Base-by-base conservation (phyloP, 108 stramenopile genomes). In the Fragilaria crotonensis region DNA sequence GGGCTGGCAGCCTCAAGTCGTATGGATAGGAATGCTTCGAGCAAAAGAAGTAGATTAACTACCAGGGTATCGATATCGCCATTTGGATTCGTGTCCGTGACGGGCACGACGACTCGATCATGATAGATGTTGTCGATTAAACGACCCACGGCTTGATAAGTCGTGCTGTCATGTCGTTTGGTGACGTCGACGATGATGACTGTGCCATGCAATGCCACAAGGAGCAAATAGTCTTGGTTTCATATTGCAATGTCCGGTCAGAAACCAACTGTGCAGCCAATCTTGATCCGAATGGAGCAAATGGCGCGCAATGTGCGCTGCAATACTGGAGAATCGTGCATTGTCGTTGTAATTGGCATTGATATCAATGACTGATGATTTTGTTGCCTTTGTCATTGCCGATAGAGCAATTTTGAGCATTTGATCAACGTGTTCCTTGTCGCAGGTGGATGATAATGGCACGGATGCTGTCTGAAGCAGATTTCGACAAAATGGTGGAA, bases 41-140 rank as follows among this genome's bases (percentile, higher is more conserved):
- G 5, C 9, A 54, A 27, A 30, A 21, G 26, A 54, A 54, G 25
- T 22, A 54, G n/a, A 54, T 54, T 54, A 4, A 54, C 53, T 28
- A 29, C 53, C n/a, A 54, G 4, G 7, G 9, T 27, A 30, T 54
- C 53, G 7, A 14, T 27, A 9, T 50, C 49, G 20, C n/a, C 5
- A 18, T 19, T 5, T 17, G 14, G 17, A 14, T 9, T 44, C 41
- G 14, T 14, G 14, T 9, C 41, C 41, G 9, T 17, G n/a, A 5
- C 7, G 7, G 49, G 20, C 5, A 50, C 7, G 4, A 54, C 9
- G 36, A 41, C 14, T 28, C 28, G 23, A 29, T 54, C 53, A 29
- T 54, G 5, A 29, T 54, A 54, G 4, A 54, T 14, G n/a, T 25
- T 27, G 14, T 54, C 19, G 9, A 54, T 11, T 7, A 54, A 11